Conservation (phyloP, 1,139 yeast genomes). For the Suhomyces yuchorum region DNA sequence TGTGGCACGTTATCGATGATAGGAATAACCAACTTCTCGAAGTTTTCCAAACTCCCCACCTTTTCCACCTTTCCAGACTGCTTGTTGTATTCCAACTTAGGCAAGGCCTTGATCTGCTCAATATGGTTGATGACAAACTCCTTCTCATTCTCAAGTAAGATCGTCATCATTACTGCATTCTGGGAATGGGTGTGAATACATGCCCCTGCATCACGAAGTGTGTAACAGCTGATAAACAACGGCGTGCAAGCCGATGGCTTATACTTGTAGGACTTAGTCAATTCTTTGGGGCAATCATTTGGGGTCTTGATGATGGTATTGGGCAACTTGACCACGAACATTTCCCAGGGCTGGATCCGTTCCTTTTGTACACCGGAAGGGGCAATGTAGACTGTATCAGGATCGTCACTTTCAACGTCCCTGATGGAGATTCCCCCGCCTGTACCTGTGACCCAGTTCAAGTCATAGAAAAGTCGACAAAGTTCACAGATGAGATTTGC, state of each 20-base stretch:
- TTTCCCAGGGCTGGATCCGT: slow-evolving; percentile 75
- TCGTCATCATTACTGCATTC: slow-evolving; percentile 78
- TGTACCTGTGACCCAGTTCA: slow-evolving; percentile 94
- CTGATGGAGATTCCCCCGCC: slow-evolving; percentile 93
- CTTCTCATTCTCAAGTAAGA: slow-evolving; percentile 58
- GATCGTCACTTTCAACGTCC: slow-evolving; percentile 48
- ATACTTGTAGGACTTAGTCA: slow-evolving; percentile 48
- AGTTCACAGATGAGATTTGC: slow-evolving; percentile 84
- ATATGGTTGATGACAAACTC: slow-evolving; percentile 77
- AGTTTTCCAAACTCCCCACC: slow-evolving; percentile 67
- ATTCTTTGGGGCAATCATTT: slow-evolving; percentile 40
- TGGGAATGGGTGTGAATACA: slow-evolving; percentile 96
- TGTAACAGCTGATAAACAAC: slow-evolving; percentile 75
- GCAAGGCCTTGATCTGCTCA: slow-evolving; percentile 93
- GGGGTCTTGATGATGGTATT: slow-evolving; percentile 64
- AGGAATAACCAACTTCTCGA: slow-evolving; percentile 79
- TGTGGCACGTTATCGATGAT: slow-evolving; percentile 89
- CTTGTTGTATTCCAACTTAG: slow-evolving; percentile 42
- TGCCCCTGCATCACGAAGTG: slow-evolving; percentile 78
- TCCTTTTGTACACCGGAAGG: slow-evolving; percentile 98
- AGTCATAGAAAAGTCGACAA: slow-evolving; percentile 73
- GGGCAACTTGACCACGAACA: slow-evolving; percentile 71
- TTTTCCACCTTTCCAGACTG: slow-evolving; percentile 53
- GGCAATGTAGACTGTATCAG: slow-evolving; percentile 68
- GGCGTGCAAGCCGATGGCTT: slow-evolving; percentile 96